Evolutionary conservation across 2,329 filamentous ascomycete species (phyloP), one percentile per base, ranked within the genome.

Genomic region (Penicillium sp.): DNA sequence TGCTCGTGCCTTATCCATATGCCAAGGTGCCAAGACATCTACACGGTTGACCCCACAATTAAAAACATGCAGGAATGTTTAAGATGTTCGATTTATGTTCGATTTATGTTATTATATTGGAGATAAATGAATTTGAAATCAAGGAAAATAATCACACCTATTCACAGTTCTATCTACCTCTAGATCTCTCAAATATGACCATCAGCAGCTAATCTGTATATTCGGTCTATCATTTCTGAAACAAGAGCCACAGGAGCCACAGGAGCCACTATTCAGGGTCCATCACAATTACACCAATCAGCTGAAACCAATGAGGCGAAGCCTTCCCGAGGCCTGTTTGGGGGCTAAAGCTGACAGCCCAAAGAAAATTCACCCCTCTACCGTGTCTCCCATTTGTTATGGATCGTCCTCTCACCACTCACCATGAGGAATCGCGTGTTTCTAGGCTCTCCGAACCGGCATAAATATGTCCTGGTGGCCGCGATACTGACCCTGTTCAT

Each of bases 341-440:
- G 9, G 25, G 48, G 35, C 10, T 29, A 19, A 49, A 4, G 17
- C 48, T 50, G 48, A 50, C 25, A 50, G n/a, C 17, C 25, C 33
- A 29, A 21, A 19, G 17, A 15, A 39, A 41, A 41, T 41, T 7
- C 13, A 19, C 35, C n/a, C 3, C 17, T 39, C 23, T 13, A 19
- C 12, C 15, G 1, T 29, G 7, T 41, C n/a, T 15, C 12, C 0
- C 19, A 21, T 29, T 1, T 23, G 15, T 23, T 8, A 53, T 53
- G 29, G 39, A 41, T 31, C 9, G 21, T 42, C 21, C 27, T 23
- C 2, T 39, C 33, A 36, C 9, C 41, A 31, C 31, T n/a, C 50
- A 52, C 35, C 42, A 63, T 63, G 61, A 51, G 55, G n/a, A 54
- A 19, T 42, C 57, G 57, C 35, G 42, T 35, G 36, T 47, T 55